A percentile compares a stretch with the other conserved stretches of the same genome.
phyloP scores from a whole-genome alignment of 352 stramenopile species.

The Phytophthora constricta region DNA sequence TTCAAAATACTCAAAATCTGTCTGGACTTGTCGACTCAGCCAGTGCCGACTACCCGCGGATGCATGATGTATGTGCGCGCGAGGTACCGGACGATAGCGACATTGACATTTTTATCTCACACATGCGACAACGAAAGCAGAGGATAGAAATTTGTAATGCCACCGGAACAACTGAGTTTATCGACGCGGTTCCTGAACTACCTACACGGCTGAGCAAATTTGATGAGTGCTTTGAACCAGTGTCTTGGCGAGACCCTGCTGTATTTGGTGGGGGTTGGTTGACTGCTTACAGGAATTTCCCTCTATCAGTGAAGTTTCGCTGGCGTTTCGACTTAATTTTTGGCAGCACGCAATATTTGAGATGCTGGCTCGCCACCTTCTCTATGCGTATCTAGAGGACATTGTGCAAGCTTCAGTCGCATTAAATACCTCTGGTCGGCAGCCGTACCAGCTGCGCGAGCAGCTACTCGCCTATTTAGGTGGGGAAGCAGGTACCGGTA shows the following conservation, averaged over 20 bases:
- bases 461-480: conserved; percentile 24
- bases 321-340: conserved; percentile 25
- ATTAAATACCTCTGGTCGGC: background rate
- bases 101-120: background rate
- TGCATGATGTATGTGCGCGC: background rate
- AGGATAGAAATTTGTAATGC: background rate
- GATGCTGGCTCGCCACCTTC: conserved; percentile 17
- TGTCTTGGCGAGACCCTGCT: background rate
- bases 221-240: conserved; percentile 13
- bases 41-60: background rate
- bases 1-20: background rate
- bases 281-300: conserved; percentile 13
- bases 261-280: background rate
- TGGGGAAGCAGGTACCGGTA: conserved; percentile 10
- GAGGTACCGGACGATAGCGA: background rate
- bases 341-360: conserved; percentile 34
- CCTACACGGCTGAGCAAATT: conserved; percentile 1
- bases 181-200: background rate
- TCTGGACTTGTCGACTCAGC: background rate
- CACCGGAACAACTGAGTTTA: conserved; percentile 4
- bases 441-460: conserved; percentile 1
- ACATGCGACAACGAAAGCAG: background rate
- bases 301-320: conserved; percentile 4
- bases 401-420: background rate
- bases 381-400: conserved; percentile 19